Conservation (phyloP, 352 stramenopile genomes). For the Globisporangium sylvaticum region DNA sequence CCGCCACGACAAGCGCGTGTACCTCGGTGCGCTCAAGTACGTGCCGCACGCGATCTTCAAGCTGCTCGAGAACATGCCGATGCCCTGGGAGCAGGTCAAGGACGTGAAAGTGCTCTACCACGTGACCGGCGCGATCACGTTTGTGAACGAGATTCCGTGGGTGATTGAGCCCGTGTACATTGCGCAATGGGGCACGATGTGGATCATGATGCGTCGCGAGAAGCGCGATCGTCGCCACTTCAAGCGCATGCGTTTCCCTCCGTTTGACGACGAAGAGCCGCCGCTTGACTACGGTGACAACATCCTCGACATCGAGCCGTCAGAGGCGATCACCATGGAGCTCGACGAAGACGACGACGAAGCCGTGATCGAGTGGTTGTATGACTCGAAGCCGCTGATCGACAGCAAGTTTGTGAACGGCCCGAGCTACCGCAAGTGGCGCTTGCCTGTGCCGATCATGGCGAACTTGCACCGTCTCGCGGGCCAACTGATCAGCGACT, state of each 20-base stretch:
- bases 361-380: conserved; percentile 97
- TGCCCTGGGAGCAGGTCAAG: conserved; percentile 99
- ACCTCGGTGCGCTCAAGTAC: conserved; percentile 99
- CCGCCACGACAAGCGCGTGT: conserved; percentile 98
- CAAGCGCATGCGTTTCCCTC: conserved; percentile 99
- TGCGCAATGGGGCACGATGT: conserved; percentile 99
- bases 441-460: conserved; percentile 97
- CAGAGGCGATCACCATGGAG: conserved; percentile 97
- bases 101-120: conserved; percentile 99
- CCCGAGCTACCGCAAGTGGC: conserved; percentile 96
- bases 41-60: conserved; percentile 99
- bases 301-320: conserved; percentile 95
- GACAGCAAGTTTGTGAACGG: conserved; percentile 96
- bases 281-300: conserved; percentile 96
- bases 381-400: conserved; percentile 94
- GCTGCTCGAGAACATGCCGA: conserved; percentile 99
- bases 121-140: conserved; percentile 98
- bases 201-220: conserved; percentile 99
- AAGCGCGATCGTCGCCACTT: conserved; percentile 99
- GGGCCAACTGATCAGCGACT: conserved; percentile 94
- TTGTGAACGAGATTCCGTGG: conserved; percentile 99
- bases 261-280: conserved; percentile 99
- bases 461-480: conserved; percentile 96
- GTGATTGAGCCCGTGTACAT: conserved; percentile 99
- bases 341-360: conserved; percentile 94